These are phyloP conservation scores for Chaetoceros muelleri DNA, from an alignment of 108 stramenopile species.

Conservation along the genomic window DNA sequence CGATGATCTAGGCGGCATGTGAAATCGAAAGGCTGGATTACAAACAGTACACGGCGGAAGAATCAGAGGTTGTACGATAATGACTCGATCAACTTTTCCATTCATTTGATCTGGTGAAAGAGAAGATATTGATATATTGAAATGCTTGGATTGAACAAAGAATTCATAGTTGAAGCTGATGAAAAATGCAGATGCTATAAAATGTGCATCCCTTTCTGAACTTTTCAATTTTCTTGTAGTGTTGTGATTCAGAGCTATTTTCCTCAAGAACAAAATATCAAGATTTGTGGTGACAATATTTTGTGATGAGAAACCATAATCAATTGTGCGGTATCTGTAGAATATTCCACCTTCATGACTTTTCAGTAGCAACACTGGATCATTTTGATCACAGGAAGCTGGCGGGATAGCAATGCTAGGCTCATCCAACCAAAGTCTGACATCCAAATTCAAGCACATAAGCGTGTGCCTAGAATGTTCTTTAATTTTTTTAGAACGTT, in stretches of 20 bases:
- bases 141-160: background rate
- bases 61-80: conserved; percentile 35
- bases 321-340: conserved; percentile 67
- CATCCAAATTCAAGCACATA: conserved; percentile 46
- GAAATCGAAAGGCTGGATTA: too few species aligned
- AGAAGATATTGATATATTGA: background rate
- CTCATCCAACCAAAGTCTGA: conserved; percentile 58
- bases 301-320: conserved; percentile 46
- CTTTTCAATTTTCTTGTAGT: conserved; percentile 23
- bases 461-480: background rate
- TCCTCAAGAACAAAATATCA: conserved; percentile 30
- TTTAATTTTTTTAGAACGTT: conserved; percentile 8
- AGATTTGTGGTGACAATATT: conserved; percentile 51
- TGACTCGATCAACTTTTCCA: conserved; percentile 3
- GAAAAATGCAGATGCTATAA: conserved; percentile 21
- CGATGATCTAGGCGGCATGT: too few species aligned
- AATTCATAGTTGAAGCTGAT: conserved; percentile 1
- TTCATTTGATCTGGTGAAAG: background rate
- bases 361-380: conserved; percentile 36
- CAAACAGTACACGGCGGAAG: conserved; percentile 44
- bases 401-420: conserved; percentile 43
- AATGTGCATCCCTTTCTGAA: background rate
- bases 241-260: conserved; percentile 11
- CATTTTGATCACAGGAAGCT: conserved; percentile 16
- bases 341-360: conserved; percentile 43